Evolutionary conservation across 208 protist genomes (phyloP).

Genomic region (Leishmania major): DNA sequence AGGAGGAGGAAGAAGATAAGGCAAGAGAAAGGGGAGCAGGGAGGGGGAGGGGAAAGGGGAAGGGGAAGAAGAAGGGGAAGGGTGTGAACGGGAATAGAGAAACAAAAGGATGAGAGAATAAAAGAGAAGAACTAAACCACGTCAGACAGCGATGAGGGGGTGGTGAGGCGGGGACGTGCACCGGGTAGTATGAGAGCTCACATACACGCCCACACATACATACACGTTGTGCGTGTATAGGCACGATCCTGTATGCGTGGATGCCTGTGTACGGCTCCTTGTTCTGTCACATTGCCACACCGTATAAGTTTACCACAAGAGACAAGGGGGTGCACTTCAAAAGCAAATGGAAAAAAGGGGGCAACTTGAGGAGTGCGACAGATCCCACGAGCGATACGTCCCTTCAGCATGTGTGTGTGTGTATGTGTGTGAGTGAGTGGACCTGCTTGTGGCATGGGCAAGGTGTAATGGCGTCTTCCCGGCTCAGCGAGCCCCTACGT

Average conservation of each 20-base stretch:
- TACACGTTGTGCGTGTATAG: no score
- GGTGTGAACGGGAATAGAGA: neutral
- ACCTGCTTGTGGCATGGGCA: neutral
- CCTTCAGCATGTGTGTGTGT: no score
- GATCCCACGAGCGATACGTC: neutral
- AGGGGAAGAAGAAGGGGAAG: neutral
- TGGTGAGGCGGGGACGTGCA: neutral
- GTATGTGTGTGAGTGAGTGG: no score
- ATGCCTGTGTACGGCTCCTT: no score
- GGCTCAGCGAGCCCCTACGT: neutral
- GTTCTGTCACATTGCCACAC: no score
- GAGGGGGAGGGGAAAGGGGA: neutral
- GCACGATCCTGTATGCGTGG: no score
- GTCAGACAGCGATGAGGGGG: no score
- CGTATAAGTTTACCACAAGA: neutral
- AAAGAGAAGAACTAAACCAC: neutral
- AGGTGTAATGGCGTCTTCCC: neutral
- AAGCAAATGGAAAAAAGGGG: neutral
- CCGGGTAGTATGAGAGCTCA: neutral
- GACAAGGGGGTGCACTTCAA: neutral
- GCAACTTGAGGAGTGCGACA: neutral
- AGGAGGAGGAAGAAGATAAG: neutral
- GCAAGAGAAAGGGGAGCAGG: neutral
- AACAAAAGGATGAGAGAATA: neutral
- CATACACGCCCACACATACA: no score